These are phyloP conservation scores for Vigna trinervia DNA, from an alignment of 306 rosid species.

Conservation along the genomic window DNA sequence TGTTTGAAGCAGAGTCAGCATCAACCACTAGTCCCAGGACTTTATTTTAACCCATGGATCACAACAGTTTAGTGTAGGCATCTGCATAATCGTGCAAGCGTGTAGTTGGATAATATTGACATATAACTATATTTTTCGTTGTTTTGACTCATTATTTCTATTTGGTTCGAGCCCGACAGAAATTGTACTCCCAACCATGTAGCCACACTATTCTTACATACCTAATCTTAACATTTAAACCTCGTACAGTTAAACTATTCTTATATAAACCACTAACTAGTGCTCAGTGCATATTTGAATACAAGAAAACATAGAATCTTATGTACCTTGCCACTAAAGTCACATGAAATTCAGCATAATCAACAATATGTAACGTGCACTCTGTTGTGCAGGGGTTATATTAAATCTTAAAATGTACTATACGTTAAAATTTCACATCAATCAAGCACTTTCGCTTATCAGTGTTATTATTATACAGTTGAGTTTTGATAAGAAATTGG, in stretches of 20 bases:
- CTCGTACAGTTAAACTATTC: constrained; percentile 49
- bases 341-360: constrained; percentile 56
- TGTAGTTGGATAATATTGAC: constrained; percentile 31
- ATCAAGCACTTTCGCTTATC: constrained; percentile 29
- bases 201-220: constrained; percentile 23
- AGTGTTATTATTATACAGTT: not conserved
- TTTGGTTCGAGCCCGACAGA: constrained; percentile 21
- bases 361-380: constrained; percentile 43
- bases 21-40: constrained; percentile 40
- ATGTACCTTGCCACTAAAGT: constrained; percentile 35
- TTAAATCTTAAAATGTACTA: constrained; percentile 44
- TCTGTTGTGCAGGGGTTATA: constrained; percentile 32
- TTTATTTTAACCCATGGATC: constrained; percentile 20
- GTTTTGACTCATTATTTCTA: constrained; percentile 25
- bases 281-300: constrained; percentile 15
- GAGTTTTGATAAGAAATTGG: constrained; percentile 27
- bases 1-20: constrained; percentile 54
- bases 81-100: constrained; percentile 40
- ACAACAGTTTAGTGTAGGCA: constrained; percentile 35
- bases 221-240: constrained; percentile 42
- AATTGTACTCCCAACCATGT: constrained; percentile 23
- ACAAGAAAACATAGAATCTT: constrained; percentile 45
- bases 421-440: constrained; percentile 37
- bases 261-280: constrained; percentile 46
- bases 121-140: constrained; percentile 36